phyloP scores from a whole-genome alignment of 306 rosid species.

The Echinosophora koreensis region DNA sequence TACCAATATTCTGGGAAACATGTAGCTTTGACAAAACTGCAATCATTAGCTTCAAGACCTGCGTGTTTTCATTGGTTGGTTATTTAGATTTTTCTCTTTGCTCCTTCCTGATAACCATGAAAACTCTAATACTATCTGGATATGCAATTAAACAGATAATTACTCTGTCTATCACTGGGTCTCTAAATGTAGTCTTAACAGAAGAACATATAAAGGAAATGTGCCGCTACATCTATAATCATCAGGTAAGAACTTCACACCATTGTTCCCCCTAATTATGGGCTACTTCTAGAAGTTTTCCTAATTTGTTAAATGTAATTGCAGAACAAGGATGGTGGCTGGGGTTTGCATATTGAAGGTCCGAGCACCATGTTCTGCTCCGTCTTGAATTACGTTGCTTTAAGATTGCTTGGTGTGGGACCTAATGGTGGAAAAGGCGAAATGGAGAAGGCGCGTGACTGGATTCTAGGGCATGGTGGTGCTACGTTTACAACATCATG shows the following conservation, averaged over 20 bases:
- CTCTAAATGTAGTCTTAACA: constrained; percentile 75
- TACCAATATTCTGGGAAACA: constrained; percentile 10
- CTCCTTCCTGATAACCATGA: constrained; percentile 20
- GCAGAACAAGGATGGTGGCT: constrained; percentile 96
- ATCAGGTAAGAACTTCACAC: constrained; percentile 66
- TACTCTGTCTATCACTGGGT: constrained; percentile 72
- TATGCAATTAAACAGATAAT: constrained; percentile 60
- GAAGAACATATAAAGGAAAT: constrained; percentile 83
- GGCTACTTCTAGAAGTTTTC: not conserved
- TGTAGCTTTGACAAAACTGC: not conserved
- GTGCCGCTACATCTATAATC: constrained; percentile 82
- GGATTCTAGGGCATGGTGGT: constrained; percentile 90
- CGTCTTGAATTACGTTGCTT: constrained; percentile 67
- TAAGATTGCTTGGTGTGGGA: constrained; percentile 88
- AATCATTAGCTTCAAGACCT: not conserved
- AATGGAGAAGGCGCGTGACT: constrained; percentile 66
- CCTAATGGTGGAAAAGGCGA: constrained; percentile 76
- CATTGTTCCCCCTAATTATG: constrained; percentile 26
- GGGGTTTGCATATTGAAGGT: constrained; percentile 92
- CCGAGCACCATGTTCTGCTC: constrained; percentile 96
- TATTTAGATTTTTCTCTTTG: not conserved
- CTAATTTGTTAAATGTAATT: constrained; percentile 43
- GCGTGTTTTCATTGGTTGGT: constrained; percentile 17
- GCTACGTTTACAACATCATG: constrained; percentile 80
- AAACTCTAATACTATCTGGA: constrained; percentile 14